Evolutionary conservation across 345 rosid species (phyloP).

Genomic region (Laguncularia racemosa): DNA sequence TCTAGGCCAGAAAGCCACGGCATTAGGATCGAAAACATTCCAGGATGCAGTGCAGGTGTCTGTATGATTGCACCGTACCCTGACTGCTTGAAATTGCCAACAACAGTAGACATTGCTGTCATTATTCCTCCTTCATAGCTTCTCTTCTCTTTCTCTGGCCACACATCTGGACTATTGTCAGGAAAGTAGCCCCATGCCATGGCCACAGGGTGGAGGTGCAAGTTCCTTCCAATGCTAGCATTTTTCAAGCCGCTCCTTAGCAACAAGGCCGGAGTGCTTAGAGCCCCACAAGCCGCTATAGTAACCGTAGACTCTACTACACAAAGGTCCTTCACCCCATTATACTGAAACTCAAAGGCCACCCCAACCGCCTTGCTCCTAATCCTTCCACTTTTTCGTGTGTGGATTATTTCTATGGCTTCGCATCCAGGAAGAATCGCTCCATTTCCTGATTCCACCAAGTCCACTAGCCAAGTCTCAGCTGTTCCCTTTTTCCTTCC

Average conservation of each 20-base stretch:
- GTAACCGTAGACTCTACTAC: conserved; percentile 51
- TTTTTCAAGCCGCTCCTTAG: conserved; percentile 58
- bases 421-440: conserved; percentile 65
- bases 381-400: conserved; percentile 13
- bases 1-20: conserved; percentile 75
- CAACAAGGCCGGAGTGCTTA: conserved; percentile 50
- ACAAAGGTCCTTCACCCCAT: conserved; percentile 35
- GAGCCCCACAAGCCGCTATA: conserved; percentile 71
- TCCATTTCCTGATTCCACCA: conserved; percentile 62
- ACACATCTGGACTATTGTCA: conserved; percentile 13
- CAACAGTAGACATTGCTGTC: conserved; percentile 70
- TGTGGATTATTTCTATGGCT: conserved; percentile 42
- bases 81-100: conserved; percentile 21
- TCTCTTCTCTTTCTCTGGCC: conserved; percentile 42
- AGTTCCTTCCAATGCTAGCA: conserved; percentile 51
- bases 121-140: conserved; percentile 81
- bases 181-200: conserved; percentile 93
- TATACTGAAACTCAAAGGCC: conserved; percentile 32
- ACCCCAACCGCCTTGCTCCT: conserved; percentile 44
- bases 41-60: conserved; percentile 77
- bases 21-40: conserved; percentile 62
- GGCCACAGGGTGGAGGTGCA: conserved; percentile 73
- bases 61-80: conserved; percentile 66
- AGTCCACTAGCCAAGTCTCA: conserved; percentile 86
- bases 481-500: conserved; percentile 65